Percentiles rank a stretch among this genome's conserved stretches.
phyloP scores from a whole-genome alignment of 108 stramenopile genomes.

The Nitzschia inconspicua region DNA sequence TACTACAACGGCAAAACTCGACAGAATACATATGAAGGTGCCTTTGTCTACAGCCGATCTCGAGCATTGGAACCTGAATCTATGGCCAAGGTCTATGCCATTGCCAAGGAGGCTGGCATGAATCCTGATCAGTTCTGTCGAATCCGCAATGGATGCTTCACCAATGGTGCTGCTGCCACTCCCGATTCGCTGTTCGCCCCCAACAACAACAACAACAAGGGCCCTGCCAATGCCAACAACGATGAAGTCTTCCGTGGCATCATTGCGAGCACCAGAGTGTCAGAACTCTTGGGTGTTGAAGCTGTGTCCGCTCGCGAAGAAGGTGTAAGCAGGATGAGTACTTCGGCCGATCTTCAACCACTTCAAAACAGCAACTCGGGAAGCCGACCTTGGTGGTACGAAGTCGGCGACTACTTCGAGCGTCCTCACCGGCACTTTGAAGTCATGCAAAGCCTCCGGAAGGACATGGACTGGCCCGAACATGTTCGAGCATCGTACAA shows the following conservation, averaged over 20 bases:
- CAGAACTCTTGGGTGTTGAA: slow-evolving; percentile 83
- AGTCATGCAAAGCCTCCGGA: slow-evolving; percentile 71
- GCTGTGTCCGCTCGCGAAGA: slow-evolving; percentile 78
- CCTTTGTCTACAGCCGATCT: slow-evolving; percentile 93
- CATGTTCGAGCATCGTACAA: slow-evolving; percentile 34
- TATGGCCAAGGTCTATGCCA: slow-evolving; percentile 82
- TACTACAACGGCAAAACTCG: slow-evolving; percentile 97
- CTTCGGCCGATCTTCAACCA: slow-evolving; percentile 19
- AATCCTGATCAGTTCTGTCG: slow-evolving; percentile 90
- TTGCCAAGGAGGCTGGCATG: slow-evolving; percentile 88
- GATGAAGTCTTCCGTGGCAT: slow-evolving; percentile 80
- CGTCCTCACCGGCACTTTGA: slow-evolving; percentile 82
- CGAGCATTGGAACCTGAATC: slow-evolving; percentile 65
- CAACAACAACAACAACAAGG: slow-evolving; percentile 19
- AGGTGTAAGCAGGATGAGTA: slow-evolving; percentile 12
- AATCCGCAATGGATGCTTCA: slow-evolving; percentile 88
- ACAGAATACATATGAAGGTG: slow-evolving; percentile 96
- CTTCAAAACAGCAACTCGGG: not conserved
- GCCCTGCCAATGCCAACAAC: slow-evolving; percentile 48
- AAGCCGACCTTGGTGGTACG: slow-evolving; percentile 79
- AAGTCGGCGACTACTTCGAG: slow-evolving; percentile 86
- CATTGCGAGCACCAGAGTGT: slow-evolving; percentile 81
- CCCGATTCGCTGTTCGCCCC: not conserved
- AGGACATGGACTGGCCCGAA: slow-evolving; percentile 81
- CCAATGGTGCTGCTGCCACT: not conserved